Conservation (phyloP, 1,284 basidiomycete genomes). For the Phaffia rhodozyma region DNA sequence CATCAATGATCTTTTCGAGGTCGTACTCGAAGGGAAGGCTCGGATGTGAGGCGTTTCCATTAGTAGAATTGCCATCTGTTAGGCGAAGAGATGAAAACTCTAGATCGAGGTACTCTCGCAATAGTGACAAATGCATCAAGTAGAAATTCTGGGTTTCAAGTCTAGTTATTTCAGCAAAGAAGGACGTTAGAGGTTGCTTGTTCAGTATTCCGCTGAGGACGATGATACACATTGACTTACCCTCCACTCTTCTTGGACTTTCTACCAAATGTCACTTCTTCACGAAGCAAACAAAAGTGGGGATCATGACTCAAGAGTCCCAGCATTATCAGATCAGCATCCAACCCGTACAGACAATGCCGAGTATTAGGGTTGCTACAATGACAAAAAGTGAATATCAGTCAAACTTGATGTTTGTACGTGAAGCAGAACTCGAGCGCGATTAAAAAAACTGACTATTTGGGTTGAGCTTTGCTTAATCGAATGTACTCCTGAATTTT, state of each 20-base stretch:
- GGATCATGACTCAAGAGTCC: conserved; percentile 94
- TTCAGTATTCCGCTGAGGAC: conserved; percentile 13
- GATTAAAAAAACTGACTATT: conserved; percentile 43
- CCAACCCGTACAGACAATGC: conserved; percentile 95
- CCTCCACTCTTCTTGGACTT: conserved; percentile 50
- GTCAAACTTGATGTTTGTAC: not conserved
- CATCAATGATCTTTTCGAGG: conserved; percentile 90
- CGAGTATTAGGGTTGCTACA: conserved; percentile 41
- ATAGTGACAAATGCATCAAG: conserved; percentile 81
- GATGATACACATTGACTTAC: conserved; percentile 39
- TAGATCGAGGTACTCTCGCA: conserved; percentile 93
- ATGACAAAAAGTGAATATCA: not conserved
- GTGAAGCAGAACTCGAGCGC: not conserved
- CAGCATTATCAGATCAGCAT: conserved; percentile 98
- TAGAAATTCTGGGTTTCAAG: conserved; percentile 86
- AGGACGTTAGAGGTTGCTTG: not conserved
- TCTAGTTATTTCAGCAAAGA: conserved; percentile 34
- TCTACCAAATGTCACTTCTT: conserved; percentile 96
- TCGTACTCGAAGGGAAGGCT: conserved; percentile 57
- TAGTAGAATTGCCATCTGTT: conserved; percentile 32
- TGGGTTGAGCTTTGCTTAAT: conserved; percentile 80
- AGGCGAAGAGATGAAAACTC: conserved; percentile 55
- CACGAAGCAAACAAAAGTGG: conserved; percentile 91
- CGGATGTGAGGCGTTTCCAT: conserved; percentile 24
- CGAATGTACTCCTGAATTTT: conserved; percentile 99